Conservation (phyloP, 2,329 filamentous ascomycete genomes). For the Aspergillus vadensis region DNA sequence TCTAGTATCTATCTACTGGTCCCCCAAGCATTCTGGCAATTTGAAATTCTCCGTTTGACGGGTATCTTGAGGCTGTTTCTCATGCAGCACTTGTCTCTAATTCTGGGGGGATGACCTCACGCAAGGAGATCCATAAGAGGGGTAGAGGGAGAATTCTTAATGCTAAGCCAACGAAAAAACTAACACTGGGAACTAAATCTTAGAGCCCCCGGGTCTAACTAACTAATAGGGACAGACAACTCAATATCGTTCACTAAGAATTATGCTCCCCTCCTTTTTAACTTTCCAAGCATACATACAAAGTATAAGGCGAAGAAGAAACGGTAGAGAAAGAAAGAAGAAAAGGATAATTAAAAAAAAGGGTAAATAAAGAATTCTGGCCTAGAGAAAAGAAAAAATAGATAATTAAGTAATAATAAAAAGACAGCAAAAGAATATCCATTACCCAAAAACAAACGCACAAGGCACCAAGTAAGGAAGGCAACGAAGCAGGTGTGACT, state of each 20-base stretch:
- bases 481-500: too few species aligned
- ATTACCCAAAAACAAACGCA: conserved; percentile 1
- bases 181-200: not conserved
- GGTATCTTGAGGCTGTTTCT: not conserved
- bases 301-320: not conserved
- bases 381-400: too few species aligned
- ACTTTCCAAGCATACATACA: not conserved
- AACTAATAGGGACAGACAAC: conserved; percentile 4
- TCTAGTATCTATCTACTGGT: too few species aligned
- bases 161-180: not conserved
- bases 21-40: not conserved
- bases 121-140: conserved; percentile 13
- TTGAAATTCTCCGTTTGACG: not conserved
- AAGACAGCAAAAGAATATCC: not conserved
- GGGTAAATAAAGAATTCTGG: too few species aligned
- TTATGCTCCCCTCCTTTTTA: not conserved
- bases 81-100: not conserved
- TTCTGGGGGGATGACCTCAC: conserved; percentile 1
- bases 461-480: not conserved
- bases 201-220: conserved; percentile 8
- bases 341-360: not conserved
- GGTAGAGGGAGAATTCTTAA: conserved; percentile 11
- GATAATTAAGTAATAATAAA: not conserved
- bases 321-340: not conserved
- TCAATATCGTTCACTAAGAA: not conserved